phyloP scores from a whole-genome alignment of 768 basidiomycete species.

The Lactarius tabidus region DNA sequence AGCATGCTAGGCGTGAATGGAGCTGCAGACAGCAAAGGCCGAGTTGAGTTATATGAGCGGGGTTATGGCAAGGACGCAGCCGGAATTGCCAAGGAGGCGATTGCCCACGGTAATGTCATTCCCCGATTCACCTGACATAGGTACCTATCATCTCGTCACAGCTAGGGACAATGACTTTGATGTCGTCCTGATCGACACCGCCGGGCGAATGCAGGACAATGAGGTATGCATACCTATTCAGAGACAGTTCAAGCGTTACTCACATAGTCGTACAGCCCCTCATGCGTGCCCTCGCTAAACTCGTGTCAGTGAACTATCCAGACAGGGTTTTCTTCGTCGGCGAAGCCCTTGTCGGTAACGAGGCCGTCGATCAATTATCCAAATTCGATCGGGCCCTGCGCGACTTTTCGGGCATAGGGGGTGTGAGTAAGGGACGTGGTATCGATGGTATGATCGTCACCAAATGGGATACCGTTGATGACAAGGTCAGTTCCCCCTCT shows the following conservation, averaged over 20 bases:
- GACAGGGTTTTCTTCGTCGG: conserved; percentile 99
- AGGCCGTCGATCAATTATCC: conserved; percentile 95
- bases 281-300: conserved; percentile 98
- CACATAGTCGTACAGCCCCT: conserved; percentile 55
- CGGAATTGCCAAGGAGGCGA: conserved; percentile 94
- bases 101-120: conserved; percentile 65
- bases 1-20: conserved; percentile 76
- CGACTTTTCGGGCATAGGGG: conserved; percentile 77
- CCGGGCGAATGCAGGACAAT: conserved; percentile 99
- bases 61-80: conserved; percentile 99
- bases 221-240: conserved; percentile 52
- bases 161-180: conserved; percentile 90
- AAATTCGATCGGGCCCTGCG: conserved; percentile 94
- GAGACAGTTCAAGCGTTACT: conserved; percentile 8
- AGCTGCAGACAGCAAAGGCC: conserved; percentile 58
- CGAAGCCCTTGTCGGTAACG: conserved; percentile 96
- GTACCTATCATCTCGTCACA: conserved; percentile 32
- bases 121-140: background rate
- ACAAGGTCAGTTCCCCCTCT: conserved; percentile 59
- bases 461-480: conserved; percentile 98
- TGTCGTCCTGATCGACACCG: conserved; percentile 96
- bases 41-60: conserved; percentile 90
- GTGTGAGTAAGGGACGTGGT: conserved; percentile 71
- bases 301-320: conserved; percentile 89
- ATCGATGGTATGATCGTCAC: conserved; percentile 99